A percentile compares a stretch with the other conserved stretches of the same genome.
Conservation (phyloP, 2,329 filamentous ascomycete genomes). For the Apiospora pterosperma region DNA sequence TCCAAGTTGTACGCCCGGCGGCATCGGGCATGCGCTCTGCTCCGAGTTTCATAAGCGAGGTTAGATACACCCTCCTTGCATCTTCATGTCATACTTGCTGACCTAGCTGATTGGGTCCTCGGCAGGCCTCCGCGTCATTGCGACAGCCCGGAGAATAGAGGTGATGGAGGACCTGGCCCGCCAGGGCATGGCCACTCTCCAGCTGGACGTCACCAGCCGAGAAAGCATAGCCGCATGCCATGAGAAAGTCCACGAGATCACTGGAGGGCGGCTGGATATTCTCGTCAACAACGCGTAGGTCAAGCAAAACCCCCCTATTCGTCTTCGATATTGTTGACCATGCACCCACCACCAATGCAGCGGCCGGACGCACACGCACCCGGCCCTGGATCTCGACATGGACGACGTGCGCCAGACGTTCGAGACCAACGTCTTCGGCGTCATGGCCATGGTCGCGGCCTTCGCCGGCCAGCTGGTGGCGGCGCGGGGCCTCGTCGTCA, state of each 20-base stretch:
- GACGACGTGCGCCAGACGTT: conserved; percentile 48
- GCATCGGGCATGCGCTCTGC: conserved; percentile 53
- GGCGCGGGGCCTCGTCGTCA: conserved; percentile 46
- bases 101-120: neutral
- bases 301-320: neutral
- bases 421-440: conserved; percentile 52
- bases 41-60: conserved; percentile 51
- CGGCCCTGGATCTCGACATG: conserved; percentile 45
- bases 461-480: conserved; percentile 44
- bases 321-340: neutral
- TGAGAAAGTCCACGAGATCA: conserved; percentile 43
- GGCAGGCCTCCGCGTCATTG: conserved; percentile 51
- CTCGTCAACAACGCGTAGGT: conserved; percentile 58
- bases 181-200: neutral
- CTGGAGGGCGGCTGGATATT: conserved; percentile 51
- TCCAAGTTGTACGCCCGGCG: conserved; percentile 50
- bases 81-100: no score
- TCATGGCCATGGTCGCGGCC: conserved; percentile 47
- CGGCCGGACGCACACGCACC: conserved; percentile 44
- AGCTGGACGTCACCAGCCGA: neutral
- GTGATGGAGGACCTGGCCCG: neutral
- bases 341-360: conserved; percentile 27
- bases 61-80: no score
- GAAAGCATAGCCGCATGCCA: conserved; percentile 33
- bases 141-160: conserved; percentile 15